Conservation (phyloP, 1,284 basidiomycete genomes). For the Cryptococcus sp. region DNA sequence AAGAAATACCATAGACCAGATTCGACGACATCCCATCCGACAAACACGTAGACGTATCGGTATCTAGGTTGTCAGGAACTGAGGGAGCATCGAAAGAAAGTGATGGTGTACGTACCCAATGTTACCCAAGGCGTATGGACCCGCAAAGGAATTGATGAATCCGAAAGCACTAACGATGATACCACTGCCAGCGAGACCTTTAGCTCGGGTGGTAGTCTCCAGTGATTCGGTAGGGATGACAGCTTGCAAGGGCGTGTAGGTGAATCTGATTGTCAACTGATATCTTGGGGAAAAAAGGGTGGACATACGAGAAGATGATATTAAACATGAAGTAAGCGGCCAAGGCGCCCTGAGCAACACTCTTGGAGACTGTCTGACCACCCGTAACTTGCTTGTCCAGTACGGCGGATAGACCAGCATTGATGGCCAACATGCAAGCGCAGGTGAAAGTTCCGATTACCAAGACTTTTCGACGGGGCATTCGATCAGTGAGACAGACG, state of each 20-base stretch:
- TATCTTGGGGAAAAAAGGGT: background rate
- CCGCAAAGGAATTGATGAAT: conserved; percentile 52
- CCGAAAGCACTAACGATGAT: conserved; percentile 53
- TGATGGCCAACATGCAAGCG: conserved; percentile 32
- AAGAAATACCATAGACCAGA: conserved; percentile 44
- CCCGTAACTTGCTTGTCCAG: conserved; percentile 18
- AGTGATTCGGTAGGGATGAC: conserved; percentile 58
- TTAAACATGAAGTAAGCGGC: conserved; percentile 49
- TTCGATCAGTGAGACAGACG: conserved; percentile 27
- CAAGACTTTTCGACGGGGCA: conserved; percentile 30
- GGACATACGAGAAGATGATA: conserved; percentile 19
- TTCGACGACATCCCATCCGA: conserved; percentile 43
- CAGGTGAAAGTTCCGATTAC: conserved; percentile 29
- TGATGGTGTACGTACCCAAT: conserved; percentile 34
- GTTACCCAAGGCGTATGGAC: conserved; percentile 50
- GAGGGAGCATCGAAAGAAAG: background rate
- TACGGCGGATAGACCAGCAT: conserved; percentile 30
- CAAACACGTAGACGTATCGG: conserved; percentile 38
- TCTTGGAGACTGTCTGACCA: conserved; percentile 6
- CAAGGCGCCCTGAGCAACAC: conserved; percentile 44
- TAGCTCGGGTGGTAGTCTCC: conserved; percentile 57
- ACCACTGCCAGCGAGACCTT: conserved; percentile 53
- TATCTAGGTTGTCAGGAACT: conserved; percentile 6
- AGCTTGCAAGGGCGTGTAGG: conserved; percentile 50
- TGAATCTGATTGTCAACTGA: conserved; percentile 12